These are phyloP conservation scores for Papilionanthe hybrid DNA, from an alignment of 116 monocot species.

Conservation along the genomic window DNA sequence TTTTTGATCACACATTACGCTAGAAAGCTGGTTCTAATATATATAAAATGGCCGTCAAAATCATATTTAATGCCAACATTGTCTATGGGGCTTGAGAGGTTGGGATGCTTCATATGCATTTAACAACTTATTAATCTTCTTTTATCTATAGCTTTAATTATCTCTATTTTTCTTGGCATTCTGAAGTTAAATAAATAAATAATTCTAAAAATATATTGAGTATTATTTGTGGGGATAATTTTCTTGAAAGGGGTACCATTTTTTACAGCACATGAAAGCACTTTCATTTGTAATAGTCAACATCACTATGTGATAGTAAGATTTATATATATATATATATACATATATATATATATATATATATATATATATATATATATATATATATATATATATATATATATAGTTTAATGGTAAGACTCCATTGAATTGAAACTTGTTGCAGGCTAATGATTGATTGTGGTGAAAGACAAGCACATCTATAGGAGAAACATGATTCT, in stretches of 20 bases:
- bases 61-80: not conserved
- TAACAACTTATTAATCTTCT: not conserved
- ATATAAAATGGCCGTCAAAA: not conserved
- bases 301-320: not conserved
- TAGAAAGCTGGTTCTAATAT: not conserved
- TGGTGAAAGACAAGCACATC: constrained; percentile 67
- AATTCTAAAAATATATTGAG: not conserved
- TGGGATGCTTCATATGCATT: not conserved
- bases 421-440: constrained; percentile 9
- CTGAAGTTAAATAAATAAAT: not conserved
- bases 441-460: constrained; percentile 86
- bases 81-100: not conserved
- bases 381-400: too few relatives aligned
- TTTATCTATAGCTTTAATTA: not conserved
- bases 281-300: not conserved
- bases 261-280: too few relatives aligned
- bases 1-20: not conserved
- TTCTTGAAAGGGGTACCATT: not conserved
- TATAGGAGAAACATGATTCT: constrained; percentile 81
- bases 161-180: not conserved
- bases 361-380: too few relatives aligned
- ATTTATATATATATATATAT: not conserved
- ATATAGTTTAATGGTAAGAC: not conserved
- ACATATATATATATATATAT: too few relatives aligned
- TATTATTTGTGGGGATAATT: not conserved